Conservation (phyloP, 176 grass and related monocot genomes). For the Musa itinerans region DNA sequence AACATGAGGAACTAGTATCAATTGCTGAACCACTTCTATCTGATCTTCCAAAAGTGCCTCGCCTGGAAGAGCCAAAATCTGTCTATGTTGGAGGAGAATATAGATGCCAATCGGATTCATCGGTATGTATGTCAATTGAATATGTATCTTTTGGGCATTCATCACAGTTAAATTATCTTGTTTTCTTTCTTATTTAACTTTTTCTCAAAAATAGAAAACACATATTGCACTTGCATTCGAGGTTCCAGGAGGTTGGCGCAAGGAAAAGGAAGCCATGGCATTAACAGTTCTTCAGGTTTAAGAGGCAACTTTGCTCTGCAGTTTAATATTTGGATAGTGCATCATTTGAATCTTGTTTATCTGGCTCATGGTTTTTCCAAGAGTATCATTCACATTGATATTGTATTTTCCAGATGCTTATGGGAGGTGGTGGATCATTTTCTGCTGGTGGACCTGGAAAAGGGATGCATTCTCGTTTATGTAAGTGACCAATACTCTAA, state of each 20-base stretch:
- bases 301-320: background rate
- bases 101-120: conserved; percentile 56
- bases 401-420: conserved; percentile 48
- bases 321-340: background rate
- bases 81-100: conserved; percentile 76
- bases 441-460: conserved; percentile 85
- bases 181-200: conserved; percentile 17
- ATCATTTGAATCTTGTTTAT: background rate
- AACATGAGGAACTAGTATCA: conserved; percentile 68
- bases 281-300: conserved; percentile 73
- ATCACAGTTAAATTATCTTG: background rate
- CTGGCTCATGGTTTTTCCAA: too few species aligned
- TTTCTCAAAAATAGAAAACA: conserved; percentile 44
- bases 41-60: conserved; percentile 48
- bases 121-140: conserved; percentile 28
- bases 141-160: background rate
- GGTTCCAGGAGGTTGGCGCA: conserved; percentile 80
- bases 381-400: background rate
- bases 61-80: conserved; percentile 54
- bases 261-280: conserved; percentile 60
- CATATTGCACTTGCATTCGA: conserved; percentile 87
- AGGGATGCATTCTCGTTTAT: conserved; percentile 49
- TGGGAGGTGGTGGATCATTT: conserved; percentile 70
- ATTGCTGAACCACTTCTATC: conserved; percentile 72
- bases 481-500: background rate